These are phyloP conservation scores for Mycena rosella DNA, from an alignment of 768 basidiomycete genomes.

Conservation along the genomic window DNA sequence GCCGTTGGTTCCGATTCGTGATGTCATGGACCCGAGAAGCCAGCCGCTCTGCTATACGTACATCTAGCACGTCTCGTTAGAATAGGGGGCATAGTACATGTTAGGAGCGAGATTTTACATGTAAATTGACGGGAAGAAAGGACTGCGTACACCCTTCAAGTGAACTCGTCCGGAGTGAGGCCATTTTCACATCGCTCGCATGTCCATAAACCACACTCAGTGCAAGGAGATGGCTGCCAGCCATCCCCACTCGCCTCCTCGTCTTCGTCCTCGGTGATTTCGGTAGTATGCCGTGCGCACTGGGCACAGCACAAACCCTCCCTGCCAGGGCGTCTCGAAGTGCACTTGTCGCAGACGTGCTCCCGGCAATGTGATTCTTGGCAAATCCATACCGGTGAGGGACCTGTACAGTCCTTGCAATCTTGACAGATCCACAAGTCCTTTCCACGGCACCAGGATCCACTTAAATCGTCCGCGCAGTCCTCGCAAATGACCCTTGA, in stretches of 20 bases:
- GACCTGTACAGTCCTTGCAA: neutral
- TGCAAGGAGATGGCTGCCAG: neutral
- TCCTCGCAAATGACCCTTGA: neutral
- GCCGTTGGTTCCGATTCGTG: conserved; percentile 26
- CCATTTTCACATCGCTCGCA: neutral
- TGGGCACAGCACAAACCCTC: too few relatives aligned
- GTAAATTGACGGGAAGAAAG: too few relatives aligned
- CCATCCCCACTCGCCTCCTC: too few relatives aligned
- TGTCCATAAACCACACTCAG: neutral
- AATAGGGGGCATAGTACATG: too few relatives aligned
- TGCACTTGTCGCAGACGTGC: neutral
- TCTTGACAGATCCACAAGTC: neutral
- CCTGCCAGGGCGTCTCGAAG: neutral
- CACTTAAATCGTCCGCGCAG: neutral
- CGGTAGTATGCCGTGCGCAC: too few relatives aligned
- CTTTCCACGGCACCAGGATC: neutral
- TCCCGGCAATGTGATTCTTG: too few relatives aligned
- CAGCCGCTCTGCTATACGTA: conserved; percentile 30
- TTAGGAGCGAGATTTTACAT: too few relatives aligned
- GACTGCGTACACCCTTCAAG: too few relatives aligned
- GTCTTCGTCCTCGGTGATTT: too few relatives aligned
- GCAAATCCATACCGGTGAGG: too few relatives aligned
- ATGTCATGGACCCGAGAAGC: conserved; percentile 27
- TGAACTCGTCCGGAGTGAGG: too few relatives aligned
- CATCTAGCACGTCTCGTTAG: conserved; percentile 17